Base-by-base conservation (phyloP, 2,329 filamentous ascomycete species). In the Cadophora luteo-olivacea region DNA sequence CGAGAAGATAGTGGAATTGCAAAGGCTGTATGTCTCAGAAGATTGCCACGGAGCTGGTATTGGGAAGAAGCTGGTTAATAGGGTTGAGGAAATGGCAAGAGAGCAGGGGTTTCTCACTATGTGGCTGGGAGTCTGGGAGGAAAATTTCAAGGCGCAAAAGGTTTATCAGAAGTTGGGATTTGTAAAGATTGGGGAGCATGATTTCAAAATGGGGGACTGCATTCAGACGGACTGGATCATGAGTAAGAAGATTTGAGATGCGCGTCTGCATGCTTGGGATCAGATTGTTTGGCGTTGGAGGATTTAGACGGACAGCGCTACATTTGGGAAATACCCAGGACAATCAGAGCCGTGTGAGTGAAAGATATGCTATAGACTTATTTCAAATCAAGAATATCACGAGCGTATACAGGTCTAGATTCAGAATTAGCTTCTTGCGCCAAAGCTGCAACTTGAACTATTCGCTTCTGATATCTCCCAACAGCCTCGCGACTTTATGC, bases 81-180 rank as follows among this genome's bases (percentile, higher is more conserved):
- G 61, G 19, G 68, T 78, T 12, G 79, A 80, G 69, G 70, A 65
- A 0, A 72, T 81, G 68, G 81, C 82, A 1, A 73, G 75, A 57
- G 71, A 77, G 4, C 75, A 79, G 33, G 82, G 79, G 0, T 83
- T 79, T 38, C 75, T 72, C 61, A 75, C 80, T 32, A 75, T 84
- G 22, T 85, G 83, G 63, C 72, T 84, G 11, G 82, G 82, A 0
- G 82, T 84, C 11, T 84, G 83, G 83, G 81, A 84, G 62, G 80
- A 83, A 69, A 84, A 84, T 64, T 45, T 65, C 1, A 77, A 72
- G 36, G 82, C 82, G 0, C 76, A 78, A 29, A 77, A 67, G 41
- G 75, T 81, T 4, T 85, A 85, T 72, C 76, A 76, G 67, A 80
- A 77, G 72, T 77, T 79, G 72, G 83, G 83, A 0, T 85, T 81